Percentiles rank a stretch among this genome's conserved stretches.
These are phyloP conservation scores for Hypoxylon rubiginosum DNA, from an alignment of 2,329 filamentous ascomycete genomes.

Conservation along the genomic window DNA sequence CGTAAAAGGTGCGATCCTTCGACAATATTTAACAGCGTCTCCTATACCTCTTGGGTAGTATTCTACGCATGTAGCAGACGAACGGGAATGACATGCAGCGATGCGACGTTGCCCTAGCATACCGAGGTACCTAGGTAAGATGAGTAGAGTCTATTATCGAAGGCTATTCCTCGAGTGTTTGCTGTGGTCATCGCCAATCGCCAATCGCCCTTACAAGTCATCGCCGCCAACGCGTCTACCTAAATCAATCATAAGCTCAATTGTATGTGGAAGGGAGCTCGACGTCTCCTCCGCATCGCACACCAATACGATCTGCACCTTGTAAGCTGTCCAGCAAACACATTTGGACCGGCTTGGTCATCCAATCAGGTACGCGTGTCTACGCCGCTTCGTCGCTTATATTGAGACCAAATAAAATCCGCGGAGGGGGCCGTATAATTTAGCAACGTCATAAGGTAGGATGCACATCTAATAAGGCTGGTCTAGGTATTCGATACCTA, in stretches of 20 bases:
- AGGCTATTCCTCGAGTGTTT: constrained; percentile 1
- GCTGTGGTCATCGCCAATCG: not conserved
- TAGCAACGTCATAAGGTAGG: constrained; percentile 11
- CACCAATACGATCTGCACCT: not conserved
- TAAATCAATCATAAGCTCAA: not conserved
- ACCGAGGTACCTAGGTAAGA: not conserved
- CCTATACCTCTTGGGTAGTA: constrained; percentile 19
- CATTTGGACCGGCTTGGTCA: not conserved
- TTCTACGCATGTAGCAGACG: constrained; percentile 6
- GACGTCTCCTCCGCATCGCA: not conserved
- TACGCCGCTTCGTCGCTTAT: constrained; percentile 17
- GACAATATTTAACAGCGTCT: constrained; percentile 17
- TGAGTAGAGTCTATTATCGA: not conserved
- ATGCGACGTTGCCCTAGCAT: constrained; percentile 15
- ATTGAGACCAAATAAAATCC: not conserved
- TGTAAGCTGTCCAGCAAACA: not conserved
- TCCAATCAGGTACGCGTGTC: not conserved
- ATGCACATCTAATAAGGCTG: not conserved
- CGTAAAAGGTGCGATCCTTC: constrained; percentile 11
- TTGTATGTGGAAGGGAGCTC: not conserved
- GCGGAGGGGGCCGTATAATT: constrained; percentile 6
- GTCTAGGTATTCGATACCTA: not conserved
- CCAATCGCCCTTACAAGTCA: not conserved
- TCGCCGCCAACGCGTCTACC: not conserved
- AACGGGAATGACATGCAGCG: constrained; percentile 36